Base-by-base conservation (phyloP, 306 rosid genomes). In the Quercus ilex region DNA sequence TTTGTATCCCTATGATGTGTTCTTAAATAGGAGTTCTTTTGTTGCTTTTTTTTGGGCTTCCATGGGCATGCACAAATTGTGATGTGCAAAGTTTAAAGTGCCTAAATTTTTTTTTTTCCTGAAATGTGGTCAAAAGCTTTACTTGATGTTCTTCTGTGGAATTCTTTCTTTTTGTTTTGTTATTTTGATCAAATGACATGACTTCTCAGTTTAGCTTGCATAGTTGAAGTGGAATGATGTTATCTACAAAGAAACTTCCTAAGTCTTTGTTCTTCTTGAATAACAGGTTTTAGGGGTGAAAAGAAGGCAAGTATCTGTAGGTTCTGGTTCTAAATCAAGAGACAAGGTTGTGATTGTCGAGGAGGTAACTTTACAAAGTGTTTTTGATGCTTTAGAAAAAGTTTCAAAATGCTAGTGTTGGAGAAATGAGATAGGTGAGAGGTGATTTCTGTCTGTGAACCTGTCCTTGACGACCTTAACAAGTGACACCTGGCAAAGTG, bases 281-380 rank as follows among this genome's bases (percentile, higher is more conserved):
- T 73, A 52, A 8, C 90, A 94, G 98, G 94, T 94, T 78, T 88
- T 91, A 82, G 92, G 95, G 28, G 97, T 94, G 49, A 91, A 92
- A 81, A 81, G 87, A 79, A 85, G 99, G 74, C 97, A 92, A 67
- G 85, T 94, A 12, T 91, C 93, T 6, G 7, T 94, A 64, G 92
- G 92, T 62, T 89, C 91, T 9, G 99, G 99, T 49, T 91, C 97
- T 62, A 94, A 94, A 86, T 94, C 97, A 55, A 89, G 97, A 81
- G 97, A 91, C 75, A 94, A 94, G 86, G 90, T 84, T 12, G 94
- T 94, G 9, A 84, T 92, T 46, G 98, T 90, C 72, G 98, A 94
- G 84, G 97, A 91, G 65, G 90, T 88, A 62, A 87, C 89, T 56
- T 84, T 86, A 71, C 88, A 91, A 84, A 78, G 71, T 78, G 95